Evolutionary conservation across 2,329 filamentous ascomycete species (phyloP).

Genomic region (Arthrobotrys musiformis): DNA sequence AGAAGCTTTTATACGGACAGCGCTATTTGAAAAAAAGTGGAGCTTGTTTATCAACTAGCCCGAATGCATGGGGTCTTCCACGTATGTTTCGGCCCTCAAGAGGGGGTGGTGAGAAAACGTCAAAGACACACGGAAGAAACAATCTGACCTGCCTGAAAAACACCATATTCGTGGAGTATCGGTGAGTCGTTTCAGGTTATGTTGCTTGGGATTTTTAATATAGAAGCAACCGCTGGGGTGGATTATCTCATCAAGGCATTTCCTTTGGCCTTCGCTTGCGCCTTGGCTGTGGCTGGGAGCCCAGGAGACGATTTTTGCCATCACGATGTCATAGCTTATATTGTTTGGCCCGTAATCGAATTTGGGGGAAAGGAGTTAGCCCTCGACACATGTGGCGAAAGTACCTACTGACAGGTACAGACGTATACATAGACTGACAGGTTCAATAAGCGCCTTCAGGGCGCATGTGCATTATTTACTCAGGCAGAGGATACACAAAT

Average conservation of each 20-base stretch:
- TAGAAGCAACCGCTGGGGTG: background rate
- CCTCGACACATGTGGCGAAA: background rate
- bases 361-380: background rate
- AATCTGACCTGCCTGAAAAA: conserved; percentile 51
- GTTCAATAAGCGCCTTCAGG: background rate
- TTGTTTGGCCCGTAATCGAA: no score
- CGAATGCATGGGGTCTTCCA: background rate
- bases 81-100: background rate
- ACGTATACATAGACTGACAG: no score
- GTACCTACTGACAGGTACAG: no score
- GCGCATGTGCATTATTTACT: background rate
- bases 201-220: conserved; percentile 4
- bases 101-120: conserved; percentile 31
- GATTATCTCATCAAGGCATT: conserved; percentile 16
- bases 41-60: conserved; percentile 7
- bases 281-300: conserved; percentile 37
- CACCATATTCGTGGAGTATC: conserved; percentile 7
- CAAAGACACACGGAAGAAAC: background rate
- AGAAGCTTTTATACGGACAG: conserved; percentile 33
- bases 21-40: conserved; percentile 19
- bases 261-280: conserved; percentile 28
- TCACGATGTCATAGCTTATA: conserved; percentile 47
- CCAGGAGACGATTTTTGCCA: background rate
- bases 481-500: background rate
- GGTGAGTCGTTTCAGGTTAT: conserved; percentile 39